Evolutionary conservation across 1,139 yeast genomes (phyloP).

Genomic region (Nakaseomyces glabratus): DNA sequence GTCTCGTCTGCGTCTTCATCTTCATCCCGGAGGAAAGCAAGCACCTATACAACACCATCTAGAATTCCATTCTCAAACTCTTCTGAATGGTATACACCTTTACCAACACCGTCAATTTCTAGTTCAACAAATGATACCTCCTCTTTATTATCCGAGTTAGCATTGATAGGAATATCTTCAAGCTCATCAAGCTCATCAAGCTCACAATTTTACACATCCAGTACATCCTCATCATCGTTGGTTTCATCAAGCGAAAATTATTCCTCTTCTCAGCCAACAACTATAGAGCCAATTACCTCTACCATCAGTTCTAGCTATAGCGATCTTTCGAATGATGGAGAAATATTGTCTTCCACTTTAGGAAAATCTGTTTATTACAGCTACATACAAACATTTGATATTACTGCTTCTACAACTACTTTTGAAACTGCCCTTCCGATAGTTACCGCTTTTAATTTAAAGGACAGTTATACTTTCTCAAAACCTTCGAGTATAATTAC

Average conservation of each 20-base stretch:
- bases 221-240: constrained; percentile 6
- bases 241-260: too few species aligned
- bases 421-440: constrained; percentile 33
- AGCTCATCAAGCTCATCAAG: neutral
- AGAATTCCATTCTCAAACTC: neutral
- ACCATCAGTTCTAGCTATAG: neutral
- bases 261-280: too few species aligned
- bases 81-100: neutral
- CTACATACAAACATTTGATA: constrained; percentile 36
- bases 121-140: too few species aligned
- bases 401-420: constrained; percentile 36
- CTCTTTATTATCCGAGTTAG: too few species aligned
- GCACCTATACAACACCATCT: constrained; percentile 1
- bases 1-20: too few species aligned
- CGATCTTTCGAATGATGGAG: too few species aligned
- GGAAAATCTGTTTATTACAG: constrained; percentile 17
- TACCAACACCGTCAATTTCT: neutral
- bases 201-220: neutral
- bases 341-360: neutral
- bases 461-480: constrained; percentile 10
- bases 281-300: too few species aligned
- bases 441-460: constrained; percentile 19
- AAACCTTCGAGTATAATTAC: constrained; percentile 4
- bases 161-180: too few species aligned
- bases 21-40: too few species aligned